Evolutionary conservation across 257 asterid genomes (phyloP), one percentile per base, ranked within the genome.

Genomic region (Orobanche coerulescens): DNA sequence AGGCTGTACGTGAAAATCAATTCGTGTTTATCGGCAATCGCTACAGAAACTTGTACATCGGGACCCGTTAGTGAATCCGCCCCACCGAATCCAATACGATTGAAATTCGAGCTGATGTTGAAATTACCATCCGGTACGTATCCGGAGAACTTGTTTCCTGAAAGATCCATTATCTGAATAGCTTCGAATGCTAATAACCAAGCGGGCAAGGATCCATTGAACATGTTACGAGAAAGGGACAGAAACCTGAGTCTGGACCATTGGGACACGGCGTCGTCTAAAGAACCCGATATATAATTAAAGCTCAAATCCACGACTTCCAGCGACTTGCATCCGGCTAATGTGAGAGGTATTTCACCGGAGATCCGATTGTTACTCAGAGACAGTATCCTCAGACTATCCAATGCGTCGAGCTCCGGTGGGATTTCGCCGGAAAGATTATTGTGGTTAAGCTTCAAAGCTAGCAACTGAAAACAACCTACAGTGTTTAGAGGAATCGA

Each of bases 391-490:
- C 76, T 86, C 70, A 92, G 64, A 72, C 97, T 86, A 65, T 92
- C 96, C 76, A 92, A 66, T 0, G 98, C 98, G 18, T 92, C 96
- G 5, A 92, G 91, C 85, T 88, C 98, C 0, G 95, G 98, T n/a
- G 81, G 97, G 40, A 92, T 83, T 73, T 83, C 95, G 11, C 95
- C 98, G 1, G 98, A 88, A 44, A 92, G 83, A 65, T 86, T 84
- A 78, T 92, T 92, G 78, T 75, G 71, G 78, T 78, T 86, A 42
- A 92, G 77, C 69, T 74, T 73, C 81, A 92, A 52, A 1, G 85
- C 94, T 30, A 82, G 79, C 20, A 92, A 68, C 79, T 88, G 98
- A 64, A 92, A 92, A 77, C 98, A 88, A 6, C 97, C 98, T 8
- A 88, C 97, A n/a, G 88, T 81, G 55, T 79, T 86, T 77, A 76